A percentile compares a stretch with the other conserved stretches of the same genome.
Conservation (phyloP, 1,284 basidiomycete genomes). For the Phylloporus sp. region DNA sequence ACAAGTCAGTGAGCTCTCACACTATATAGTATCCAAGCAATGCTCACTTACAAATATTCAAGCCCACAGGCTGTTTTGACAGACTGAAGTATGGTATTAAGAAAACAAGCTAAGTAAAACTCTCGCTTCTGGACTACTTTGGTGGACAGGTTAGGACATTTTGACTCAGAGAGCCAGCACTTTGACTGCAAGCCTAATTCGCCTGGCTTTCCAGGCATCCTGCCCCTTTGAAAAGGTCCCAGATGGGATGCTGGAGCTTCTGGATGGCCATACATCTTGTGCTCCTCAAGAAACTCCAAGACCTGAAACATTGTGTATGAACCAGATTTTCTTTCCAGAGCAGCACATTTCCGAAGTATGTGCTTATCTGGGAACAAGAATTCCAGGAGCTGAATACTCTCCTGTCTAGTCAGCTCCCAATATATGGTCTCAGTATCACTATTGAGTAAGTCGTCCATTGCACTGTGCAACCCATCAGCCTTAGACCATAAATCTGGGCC, state of each 20-base stretch:
- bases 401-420: not conserved
- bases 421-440: not conserved
- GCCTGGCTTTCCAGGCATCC: no score
- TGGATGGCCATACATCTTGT: not conserved
- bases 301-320: not conserved
- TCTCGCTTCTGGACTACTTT: not conserved
- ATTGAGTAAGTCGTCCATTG: not conserved
- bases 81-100: not conserved
- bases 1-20: no score
- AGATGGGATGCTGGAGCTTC: not conserved
- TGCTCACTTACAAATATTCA: not conserved
- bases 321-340: not conserved
- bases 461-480: not conserved
- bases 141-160: not conserved
- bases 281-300: not conserved
- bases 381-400: not conserved
- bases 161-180: not conserved
- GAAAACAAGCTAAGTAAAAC: not conserved
- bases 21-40: no score
- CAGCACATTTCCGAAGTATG: not conserved
- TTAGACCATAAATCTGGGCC: not conserved
- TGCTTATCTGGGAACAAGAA: not conserved
- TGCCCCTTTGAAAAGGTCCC: no score
- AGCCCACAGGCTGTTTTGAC: not conserved
- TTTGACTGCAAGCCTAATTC: not conserved